These are phyloP conservation scores for Saturnispora besseyi DNA, from an alignment of 805 yeast genomes.

Conservation along the genomic window DNA sequence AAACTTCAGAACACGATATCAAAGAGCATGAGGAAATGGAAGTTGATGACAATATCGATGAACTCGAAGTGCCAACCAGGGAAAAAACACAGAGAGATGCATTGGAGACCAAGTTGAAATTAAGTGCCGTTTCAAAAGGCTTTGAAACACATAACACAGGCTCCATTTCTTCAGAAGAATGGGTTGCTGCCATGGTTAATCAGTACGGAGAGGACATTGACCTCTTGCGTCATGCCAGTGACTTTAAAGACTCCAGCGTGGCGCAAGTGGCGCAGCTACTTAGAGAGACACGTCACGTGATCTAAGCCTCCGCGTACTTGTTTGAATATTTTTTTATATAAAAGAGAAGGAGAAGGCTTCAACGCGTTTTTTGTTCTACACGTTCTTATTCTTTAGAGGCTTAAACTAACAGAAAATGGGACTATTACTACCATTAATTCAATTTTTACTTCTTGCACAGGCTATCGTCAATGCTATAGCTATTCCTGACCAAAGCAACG, in stretches of 20 bases:
- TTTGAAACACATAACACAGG: neutral
- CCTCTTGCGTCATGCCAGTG: conserved; percentile 51
- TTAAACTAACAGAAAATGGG: neutral
- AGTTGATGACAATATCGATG: neutral
- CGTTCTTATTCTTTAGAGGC: neutral
- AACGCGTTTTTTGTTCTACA: neutral
- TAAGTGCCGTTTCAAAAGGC: neutral
- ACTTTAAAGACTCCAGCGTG: conserved; percentile 36
- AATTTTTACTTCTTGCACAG: neutral
- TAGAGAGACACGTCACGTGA: conserved; percentile 4
- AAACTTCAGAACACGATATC: conserved; percentile 3
- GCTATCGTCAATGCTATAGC: neutral
- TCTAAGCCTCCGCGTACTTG: neutral
- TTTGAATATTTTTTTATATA: neutral
- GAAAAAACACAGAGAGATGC: conserved; percentile 4
- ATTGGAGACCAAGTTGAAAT: conserved; percentile 4
- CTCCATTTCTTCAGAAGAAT: conserved; percentile 5
- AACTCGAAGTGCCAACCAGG: neutral
- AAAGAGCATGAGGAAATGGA: neutral
- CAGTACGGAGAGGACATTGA: conserved; percentile 56
- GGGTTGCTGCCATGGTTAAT: conserved; percentile 35
- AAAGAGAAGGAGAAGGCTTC: neutral
- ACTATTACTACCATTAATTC: neutral
- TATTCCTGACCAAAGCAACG: neutral
- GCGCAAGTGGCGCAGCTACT: conserved; percentile 11